Evolutionary conservation across 2,329 filamentous ascomycete genomes (phyloP).

Genomic region (Penicillium glabrum): DNA sequence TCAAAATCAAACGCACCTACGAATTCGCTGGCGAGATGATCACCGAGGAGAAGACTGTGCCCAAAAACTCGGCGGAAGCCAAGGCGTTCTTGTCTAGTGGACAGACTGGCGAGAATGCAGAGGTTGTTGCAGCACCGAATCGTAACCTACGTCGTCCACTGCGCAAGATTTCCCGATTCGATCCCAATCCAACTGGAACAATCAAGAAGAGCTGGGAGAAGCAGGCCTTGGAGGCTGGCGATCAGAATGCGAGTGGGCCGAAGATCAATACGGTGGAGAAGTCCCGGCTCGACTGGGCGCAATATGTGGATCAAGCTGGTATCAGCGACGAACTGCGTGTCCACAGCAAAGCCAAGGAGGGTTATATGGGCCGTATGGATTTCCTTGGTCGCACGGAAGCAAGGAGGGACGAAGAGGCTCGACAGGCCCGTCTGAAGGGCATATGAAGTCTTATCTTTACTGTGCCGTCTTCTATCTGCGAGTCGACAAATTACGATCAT

Average conservation of each 20-base stretch:
- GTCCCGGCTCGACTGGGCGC: conserved; percentile 64
- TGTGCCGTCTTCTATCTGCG: not conserved
- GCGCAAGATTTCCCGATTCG: conserved; percentile 46
- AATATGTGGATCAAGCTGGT: conserved; percentile 61
- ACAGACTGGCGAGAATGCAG: conserved; percentile 38
- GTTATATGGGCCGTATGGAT: conserved; percentile 62
- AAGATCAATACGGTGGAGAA: conserved; percentile 69
- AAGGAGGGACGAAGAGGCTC: conserved; percentile 56
- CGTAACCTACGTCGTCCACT: conserved; percentile 39
- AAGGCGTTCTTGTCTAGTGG: conserved; percentile 50
- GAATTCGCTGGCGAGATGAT: conserved; percentile 58
- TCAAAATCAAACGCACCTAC: conserved; percentile 59
- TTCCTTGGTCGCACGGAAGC: conserved; percentile 61
- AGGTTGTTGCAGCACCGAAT: conserved; percentile 20
- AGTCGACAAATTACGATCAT: not conserved
- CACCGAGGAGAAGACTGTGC: conserved; percentile 55
- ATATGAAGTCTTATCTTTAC: conserved; percentile 18
- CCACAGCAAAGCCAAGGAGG: conserved; percentile 62
- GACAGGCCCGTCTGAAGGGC: conserved; percentile 50
- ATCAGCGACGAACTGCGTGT: conserved; percentile 62
- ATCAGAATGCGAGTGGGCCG: conserved; percentile 45
- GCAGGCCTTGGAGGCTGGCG: conserved; percentile 26
- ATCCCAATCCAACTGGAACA: conserved; percentile 45
- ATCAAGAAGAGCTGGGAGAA: conserved; percentile 48
- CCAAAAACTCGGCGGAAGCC: conserved; percentile 55